A percentile compares a stretch with the other conserved stretches of the same genome.
These are phyloP conservation scores for Tremella mesenterica DNA, from an alignment of 768 basidiomycete genomes.

Conservation along the genomic window DNA sequence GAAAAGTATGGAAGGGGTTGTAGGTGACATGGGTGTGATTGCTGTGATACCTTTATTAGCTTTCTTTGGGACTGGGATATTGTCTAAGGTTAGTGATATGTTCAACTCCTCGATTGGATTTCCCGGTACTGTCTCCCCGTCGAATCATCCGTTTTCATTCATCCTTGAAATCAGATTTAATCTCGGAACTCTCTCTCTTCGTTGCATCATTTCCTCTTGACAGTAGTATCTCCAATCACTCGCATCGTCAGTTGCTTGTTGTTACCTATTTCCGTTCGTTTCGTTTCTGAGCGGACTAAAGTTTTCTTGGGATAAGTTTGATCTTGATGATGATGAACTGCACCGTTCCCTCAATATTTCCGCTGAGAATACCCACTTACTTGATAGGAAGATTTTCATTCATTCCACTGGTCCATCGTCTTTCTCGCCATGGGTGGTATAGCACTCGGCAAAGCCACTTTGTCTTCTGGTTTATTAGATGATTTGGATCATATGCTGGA, in stretches of 20 bases:
- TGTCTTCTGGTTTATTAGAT: constrained; percentile 74
- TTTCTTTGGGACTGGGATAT: constrained; percentile 85
- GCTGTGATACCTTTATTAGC: constrained; percentile 85
- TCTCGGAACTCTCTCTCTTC: too few relatives aligned
- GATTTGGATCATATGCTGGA: constrained; percentile 57
- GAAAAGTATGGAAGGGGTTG: constrained; percentile 59
- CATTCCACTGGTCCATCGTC: constrained; percentile 41
- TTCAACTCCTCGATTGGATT: too few relatives aligned
- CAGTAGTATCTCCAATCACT: too few relatives aligned
- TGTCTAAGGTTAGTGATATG: constrained; percentile 68
- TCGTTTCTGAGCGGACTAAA: too few relatives aligned
- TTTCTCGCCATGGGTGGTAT: constrained; percentile 72
- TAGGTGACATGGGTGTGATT: constrained; percentile 97
- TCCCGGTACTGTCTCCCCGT: too few relatives aligned
- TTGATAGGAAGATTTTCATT: constrained; percentile 46
- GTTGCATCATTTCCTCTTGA: too few relatives aligned
- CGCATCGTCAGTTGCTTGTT: too few relatives aligned
- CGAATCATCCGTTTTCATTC: too few relatives aligned
- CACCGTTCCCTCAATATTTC: neutral
- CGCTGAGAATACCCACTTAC: neutral
- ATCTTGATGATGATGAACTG: too few relatives aligned
- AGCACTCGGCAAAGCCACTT: constrained; percentile 86
- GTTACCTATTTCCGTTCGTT: too few relatives aligned
- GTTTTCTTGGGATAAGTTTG: too few relatives aligned
- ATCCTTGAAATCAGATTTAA: too few relatives aligned